Evolutionary conservation across 2,329 filamentous ascomycete species (phyloP), one percentile per base, ranked within the genome.

Genomic region (Scleromitrula shiraiana): DNA sequence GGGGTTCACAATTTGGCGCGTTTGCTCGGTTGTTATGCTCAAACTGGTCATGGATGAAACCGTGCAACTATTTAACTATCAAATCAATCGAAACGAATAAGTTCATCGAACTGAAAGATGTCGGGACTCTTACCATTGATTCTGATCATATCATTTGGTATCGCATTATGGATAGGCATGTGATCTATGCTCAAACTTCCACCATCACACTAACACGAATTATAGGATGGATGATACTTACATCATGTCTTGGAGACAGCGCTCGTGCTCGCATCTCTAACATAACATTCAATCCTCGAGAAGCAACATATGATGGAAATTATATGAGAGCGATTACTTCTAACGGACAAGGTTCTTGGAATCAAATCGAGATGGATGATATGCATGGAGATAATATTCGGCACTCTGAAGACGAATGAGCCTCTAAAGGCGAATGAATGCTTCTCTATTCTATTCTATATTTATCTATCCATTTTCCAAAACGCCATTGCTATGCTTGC

Each of bases 331-430:
- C 54, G n/a, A 54, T 61, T 40, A 63, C 58, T 29, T 64, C 55
- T 32, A 59, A 50, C 50, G 62, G 55, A 32, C 59, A 63, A 30
- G 62, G 61, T 42, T 59, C 55, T 26, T 65, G 62, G 63, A 65
- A 64, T 44, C 61, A 64, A 46, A 56, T 64, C 41, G 60, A 64
- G 36, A 61, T 64, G 61, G 53, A 59, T 7, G 59, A 63, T 41
- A 62, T 62, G 60, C 53, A 62, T n/a, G 60, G 57, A 29, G 61
- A 63, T 29, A 56, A 57, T 51, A 57, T 56, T 35, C 48, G 38
- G 26, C 29, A 48, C 37, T 43, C 46, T 10, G 37, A 47, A 23
- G 27, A 43, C 17, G 43, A 51, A 27, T 48, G 41, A n/a, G n/a
- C n/a, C n/a, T n/a, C n/a, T n/a, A n/a, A n/a, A n/a, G n/a, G n/a